phyloP scores from a whole-genome alignment of 129 eudicot genomes.

The Flaveria robusta region DNA sequence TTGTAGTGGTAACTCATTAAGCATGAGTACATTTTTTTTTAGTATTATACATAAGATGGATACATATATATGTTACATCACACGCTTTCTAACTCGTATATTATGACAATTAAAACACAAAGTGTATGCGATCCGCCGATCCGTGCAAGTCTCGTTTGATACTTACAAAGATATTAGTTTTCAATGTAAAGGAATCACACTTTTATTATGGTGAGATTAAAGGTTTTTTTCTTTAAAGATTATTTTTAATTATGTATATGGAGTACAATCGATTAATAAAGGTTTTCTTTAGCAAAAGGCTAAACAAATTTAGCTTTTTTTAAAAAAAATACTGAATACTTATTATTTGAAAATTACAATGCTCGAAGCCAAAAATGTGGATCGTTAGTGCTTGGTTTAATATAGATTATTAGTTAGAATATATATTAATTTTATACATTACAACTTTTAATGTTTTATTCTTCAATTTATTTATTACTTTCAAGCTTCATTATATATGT shows the following conservation, averaged over 20 bases:
- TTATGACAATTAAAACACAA: too few relatives aligned
- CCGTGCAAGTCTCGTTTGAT: too few relatives aligned
- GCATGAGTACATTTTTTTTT: too few relatives aligned
- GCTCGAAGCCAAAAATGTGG: constrained; percentile 41
- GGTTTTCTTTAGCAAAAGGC: neutral
- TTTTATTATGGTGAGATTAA: too few relatives aligned
- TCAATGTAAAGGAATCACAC: too few relatives aligned
- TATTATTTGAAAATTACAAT: constrained; percentile 23
- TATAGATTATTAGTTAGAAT: constrained; percentile 1
- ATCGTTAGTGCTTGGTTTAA: constrained; percentile 33
- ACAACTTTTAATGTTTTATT: constrained; percentile 17
- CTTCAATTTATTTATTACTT: constrained; percentile 2
- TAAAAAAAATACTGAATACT: neutral
- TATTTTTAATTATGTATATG: neutral
- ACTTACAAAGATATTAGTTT: too few relatives aligned
- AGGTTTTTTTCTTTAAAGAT: too few relatives aligned
- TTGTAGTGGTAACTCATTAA: too few relatives aligned
- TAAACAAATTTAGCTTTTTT: neutral
- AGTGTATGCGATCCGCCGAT: too few relatives aligned
- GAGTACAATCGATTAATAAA: neutral
- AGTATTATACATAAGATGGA: too few relatives aligned
- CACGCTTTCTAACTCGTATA: too few relatives aligned
- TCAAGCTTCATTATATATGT: constrained; percentile 15
- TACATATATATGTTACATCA: too few relatives aligned
- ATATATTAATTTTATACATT: neutral